Percentiles rank a stretch among this genome's conserved stretches.
Conservation (phyloP, 805 yeast genomes). For the Suhomyces sp. region DNA sequence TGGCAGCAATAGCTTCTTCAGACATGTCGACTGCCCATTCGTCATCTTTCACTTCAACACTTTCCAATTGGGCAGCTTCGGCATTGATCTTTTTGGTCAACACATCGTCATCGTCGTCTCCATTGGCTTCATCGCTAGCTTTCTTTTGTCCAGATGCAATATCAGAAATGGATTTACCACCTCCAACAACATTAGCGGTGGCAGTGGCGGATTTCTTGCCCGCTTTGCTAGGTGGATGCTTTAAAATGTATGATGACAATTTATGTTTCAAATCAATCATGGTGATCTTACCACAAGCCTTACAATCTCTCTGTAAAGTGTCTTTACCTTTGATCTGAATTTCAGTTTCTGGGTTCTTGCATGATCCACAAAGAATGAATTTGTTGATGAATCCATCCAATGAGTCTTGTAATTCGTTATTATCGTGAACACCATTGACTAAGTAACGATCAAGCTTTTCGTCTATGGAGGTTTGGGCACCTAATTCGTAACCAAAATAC, state of each 20-base stretch:
- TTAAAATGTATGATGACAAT: constrained; percentile 79
- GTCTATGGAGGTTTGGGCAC: constrained; percentile 88
- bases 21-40: constrained; percentile 98
- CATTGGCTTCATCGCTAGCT: constrained; percentile 32
- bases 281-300: constrained; percentile 94
- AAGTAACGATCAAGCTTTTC: constrained; percentile 82
- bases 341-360: constrained; percentile 98
- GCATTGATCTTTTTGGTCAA: constrained; percentile 77
- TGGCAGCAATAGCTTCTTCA: constrained; percentile 89
- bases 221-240: constrained; percentile 75
- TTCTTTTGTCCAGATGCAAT: constrained; percentile 54
- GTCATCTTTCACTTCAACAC: constrained; percentile 74
- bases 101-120: constrained; percentile 64
- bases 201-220: constrained; percentile 75
- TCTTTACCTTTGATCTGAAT: constrained; percentile 75
- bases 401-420: constrained; percentile 84
- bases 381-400: constrained; percentile 91
- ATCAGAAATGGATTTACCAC: constrained; percentile 77
- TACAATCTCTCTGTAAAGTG: constrained; percentile 83
- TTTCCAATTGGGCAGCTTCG: constrained; percentile 66
- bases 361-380: constrained; percentile 89
- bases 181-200: constrained; percentile 86
- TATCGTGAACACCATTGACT: constrained; percentile 93
- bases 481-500: constrained; percentile 93
- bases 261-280: constrained; percentile 82